These are phyloP conservation scores for Micromonas pusilla DNA, from an alignment of 139 green algal genomes.

Conservation along the genomic window DNA sequence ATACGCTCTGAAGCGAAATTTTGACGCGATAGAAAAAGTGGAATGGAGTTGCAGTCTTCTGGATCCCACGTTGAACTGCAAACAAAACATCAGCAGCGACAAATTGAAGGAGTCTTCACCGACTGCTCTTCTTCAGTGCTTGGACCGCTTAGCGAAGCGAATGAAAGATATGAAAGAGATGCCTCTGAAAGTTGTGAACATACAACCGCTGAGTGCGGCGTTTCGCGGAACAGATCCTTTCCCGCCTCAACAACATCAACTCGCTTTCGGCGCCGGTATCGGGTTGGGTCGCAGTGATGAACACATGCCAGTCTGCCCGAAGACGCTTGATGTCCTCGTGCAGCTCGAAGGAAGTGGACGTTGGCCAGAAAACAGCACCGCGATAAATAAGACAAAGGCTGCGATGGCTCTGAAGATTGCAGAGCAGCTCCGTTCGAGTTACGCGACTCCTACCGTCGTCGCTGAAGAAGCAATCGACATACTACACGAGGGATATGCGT, in stretches of 20 bases:
- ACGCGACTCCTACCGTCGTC: conserved; percentile 5
- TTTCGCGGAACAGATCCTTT: conserved; percentile 23
- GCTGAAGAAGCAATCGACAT: conserved; percentile 7
- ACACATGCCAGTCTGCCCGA: conserved; percentile 8
- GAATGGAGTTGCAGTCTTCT: conserved; percentile 13
- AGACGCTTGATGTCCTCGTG: conserved; percentile 11
- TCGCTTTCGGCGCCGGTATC: neutral
- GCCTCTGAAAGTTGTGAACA: conserved; percentile 16
- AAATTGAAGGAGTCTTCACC: neutral
- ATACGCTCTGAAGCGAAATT: conserved; percentile 12
- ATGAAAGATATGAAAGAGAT: conserved; percentile 26
- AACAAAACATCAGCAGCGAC: neutral
- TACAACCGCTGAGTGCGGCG: neutral
- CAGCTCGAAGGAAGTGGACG: conserved; percentile 10
- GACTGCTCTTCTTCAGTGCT: neutral
- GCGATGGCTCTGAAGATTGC: conserved; percentile 16
- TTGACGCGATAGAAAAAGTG: neutral
- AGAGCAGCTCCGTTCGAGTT: neutral
- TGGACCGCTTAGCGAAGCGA: conserved; percentile 16
- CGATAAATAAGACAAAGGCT: conserved; percentile 10
- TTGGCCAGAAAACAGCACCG: conserved; percentile 6
- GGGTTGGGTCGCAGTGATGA: conserved; percentile 7
- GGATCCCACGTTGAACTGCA: neutral
- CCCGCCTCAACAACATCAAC: conserved; percentile 6
- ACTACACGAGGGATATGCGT: conserved; percentile 12